Evolutionary conservation across 108 stramenopile genomes (phyloP).

Genomic region (Cylindrotheca closterium): DNA sequence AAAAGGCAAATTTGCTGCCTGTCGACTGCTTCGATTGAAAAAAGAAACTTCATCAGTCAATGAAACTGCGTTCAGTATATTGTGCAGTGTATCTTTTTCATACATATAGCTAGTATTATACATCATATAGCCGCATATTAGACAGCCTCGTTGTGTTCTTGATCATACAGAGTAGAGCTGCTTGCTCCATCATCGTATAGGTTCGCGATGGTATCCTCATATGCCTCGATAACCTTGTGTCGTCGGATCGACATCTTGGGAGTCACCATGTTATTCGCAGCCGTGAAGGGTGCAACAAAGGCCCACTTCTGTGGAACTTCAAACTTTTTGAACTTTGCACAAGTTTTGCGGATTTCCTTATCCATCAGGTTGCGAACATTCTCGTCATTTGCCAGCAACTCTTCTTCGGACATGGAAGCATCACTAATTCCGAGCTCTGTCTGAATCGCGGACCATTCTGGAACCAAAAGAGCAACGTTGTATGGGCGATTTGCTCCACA

Average conservation of each 20-base stretch:
- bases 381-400: slow-evolving; percentile 70
- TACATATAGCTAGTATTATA: no score
- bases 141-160: no score
- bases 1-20: background rate
- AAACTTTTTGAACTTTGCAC: slow-evolving; percentile 79
- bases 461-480: slow-evolving; percentile 89
- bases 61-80: no score
- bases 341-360: slow-evolving; percentile 61
- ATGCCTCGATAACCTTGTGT: slow-evolving; percentile 84
- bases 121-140: no score
- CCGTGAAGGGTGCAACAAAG: slow-evolving; percentile 91
- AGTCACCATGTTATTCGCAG: slow-evolving; percentile 89
- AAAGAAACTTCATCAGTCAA: no score
- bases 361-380: slow-evolving; percentile 69
- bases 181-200: slow-evolving; percentile 84
- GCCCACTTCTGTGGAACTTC: slow-evolving; percentile 79
- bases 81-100: no score
- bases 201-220: slow-evolving; percentile 61
- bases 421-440: slow-evolving; percentile 45
- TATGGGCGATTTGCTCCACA: slow-evolving; percentile 87
- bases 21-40: no score
- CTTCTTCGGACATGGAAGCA: slow-evolving; percentile 53
- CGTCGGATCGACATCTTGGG: slow-evolving; percentile 93
- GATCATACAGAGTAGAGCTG: no score
- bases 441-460: slow-evolving; percentile 81